Percentiles rank a stretch among this genome's conserved stretches.
Evolutionary conservation across 495 filamentous ascomycete genomes (phyloP).

Genomic region (Penicillium longicatenatum): DNA sequence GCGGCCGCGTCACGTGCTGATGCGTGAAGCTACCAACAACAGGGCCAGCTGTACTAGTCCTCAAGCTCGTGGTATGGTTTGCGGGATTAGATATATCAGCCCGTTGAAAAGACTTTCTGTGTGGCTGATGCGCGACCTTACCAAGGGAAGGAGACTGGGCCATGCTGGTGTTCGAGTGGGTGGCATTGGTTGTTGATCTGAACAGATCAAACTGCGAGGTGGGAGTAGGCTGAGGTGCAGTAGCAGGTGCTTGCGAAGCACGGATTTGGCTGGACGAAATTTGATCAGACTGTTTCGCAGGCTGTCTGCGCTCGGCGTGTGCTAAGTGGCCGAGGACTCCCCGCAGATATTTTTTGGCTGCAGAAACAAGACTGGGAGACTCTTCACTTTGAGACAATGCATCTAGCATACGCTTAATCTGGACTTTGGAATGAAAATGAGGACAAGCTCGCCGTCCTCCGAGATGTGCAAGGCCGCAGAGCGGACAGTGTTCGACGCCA

Average conservation of each 20-base stretch:
- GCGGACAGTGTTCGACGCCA: constrained; percentile 62
- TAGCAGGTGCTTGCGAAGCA: background rate
- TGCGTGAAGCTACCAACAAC: background rate
- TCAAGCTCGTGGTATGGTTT: background rate
- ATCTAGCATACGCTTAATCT: constrained; percentile 61
- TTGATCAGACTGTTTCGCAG: background rate
- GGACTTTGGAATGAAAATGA: constrained; percentile 57
- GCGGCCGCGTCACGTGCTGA: background rate
- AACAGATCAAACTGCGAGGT: background rate
- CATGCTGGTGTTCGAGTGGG: background rate
- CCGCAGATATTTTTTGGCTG: constrained; percentile 56
- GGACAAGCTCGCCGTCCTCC: constrained; percentile 59
- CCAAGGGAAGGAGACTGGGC: background rate
- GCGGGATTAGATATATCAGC: background rate
- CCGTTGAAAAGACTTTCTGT: background rate
- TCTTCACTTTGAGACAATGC: constrained; percentile 61
- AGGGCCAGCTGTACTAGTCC: background rate
- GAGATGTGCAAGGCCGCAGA: constrained; percentile 70
- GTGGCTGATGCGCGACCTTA: background rate
- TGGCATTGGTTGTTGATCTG: background rate
- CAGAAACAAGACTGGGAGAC: constrained; percentile 47
- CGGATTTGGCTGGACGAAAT: background rate
- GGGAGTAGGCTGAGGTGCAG: background rate
- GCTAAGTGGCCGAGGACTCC: constrained; percentile 57
- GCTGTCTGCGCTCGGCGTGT: constrained; percentile 19